Base-by-base conservation (phyloP, 306 rosid genomes). In the Corylus heterophylla region DNA sequence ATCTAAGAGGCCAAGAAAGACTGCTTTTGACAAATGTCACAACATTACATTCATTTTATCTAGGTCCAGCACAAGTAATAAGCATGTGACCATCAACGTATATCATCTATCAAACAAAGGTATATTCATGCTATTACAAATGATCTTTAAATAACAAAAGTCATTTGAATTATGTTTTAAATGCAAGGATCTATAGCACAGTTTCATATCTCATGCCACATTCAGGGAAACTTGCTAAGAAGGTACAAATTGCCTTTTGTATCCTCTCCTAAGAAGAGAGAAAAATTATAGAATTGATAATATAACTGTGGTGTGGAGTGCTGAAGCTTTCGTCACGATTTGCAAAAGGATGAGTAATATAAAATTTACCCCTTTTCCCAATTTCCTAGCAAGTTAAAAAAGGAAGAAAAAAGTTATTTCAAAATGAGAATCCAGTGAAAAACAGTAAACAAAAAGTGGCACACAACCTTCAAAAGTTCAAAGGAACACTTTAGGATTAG, bases 121-220 rank as follows among this genome's bases (percentile, higher is more conserved):
- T 17, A 44, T 8, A 18, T 44, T 75, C 72, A 22, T 9, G 54
- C 62, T 68, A 49, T 74, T 80, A 55, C 48, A 22, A 75, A 48
- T 39, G 31, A 76, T 12, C 42, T 47, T 81, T 44, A 69, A 17
- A 37, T 16, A 17, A 37, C 17, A 67, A n/a, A 22, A 39, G 4
- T 77, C 47, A 7, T 29, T 47, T 37, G 8, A 51, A 52, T 35
- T 42, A 66, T 39, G 3, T 25, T 37, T 66, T n/a, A 67, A 3
- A 67, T 67, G 50, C 72, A 67, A 14, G 2, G 50, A 42, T 67
- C 51, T 8, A 67, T 27, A 13, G 14, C 47, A 39, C 25, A n/a
- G 29, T 67, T 64, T 20, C 70, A 35, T 35, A 64, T 64, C 51
- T 20, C 47, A 39, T 3, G 72, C 49, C 50, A 42, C 25, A 18